These are phyloP conservation scores for Blastomyces silverae DNA, from an alignment of 2,329 filamentous ascomycete genomes.

Conservation along the genomic window DNA sequence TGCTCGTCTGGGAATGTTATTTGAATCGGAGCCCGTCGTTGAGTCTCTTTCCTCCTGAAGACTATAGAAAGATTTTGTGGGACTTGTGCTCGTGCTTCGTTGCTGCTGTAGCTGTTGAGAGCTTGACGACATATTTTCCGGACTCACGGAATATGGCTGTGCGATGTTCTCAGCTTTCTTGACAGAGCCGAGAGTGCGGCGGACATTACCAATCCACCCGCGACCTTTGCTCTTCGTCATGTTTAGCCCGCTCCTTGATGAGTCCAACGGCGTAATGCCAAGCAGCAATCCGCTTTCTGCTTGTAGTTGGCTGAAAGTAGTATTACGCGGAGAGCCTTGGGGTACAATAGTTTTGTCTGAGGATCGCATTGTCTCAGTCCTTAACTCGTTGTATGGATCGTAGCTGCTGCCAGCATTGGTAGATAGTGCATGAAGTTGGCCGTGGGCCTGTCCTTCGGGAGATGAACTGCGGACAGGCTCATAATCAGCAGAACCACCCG, in stretches of 20 bases:
- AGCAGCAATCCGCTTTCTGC: constrained; percentile 49
- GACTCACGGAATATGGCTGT: constrained; percentile 12
- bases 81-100: constrained; percentile 25
- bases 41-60: constrained; percentile 13
- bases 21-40: constrained; percentile 11
- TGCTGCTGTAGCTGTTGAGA: constrained; percentile 11
- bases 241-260: constrained; percentile 24
- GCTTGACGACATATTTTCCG: constrained; percentile 9
- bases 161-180: constrained; percentile 21
- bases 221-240: constrained; percentile 46
- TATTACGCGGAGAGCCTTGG: constrained; percentile 34
- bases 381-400: constrained; percentile 20
- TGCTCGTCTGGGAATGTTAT: constrained; percentile 38
- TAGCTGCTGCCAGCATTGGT: background rate
- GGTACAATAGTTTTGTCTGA: constrained; percentile 17
- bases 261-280: constrained; percentile 36
- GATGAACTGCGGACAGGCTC: constrained; percentile 12
- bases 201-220: constrained; percentile 63
- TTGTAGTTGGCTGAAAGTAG: constrained; percentile 44
- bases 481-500: background rate
- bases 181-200: constrained; percentile 52
- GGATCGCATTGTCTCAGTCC: background rate
- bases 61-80: constrained; percentile 23
- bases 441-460: background rate
- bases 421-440: background rate